Conservation (phyloP, 352 stramenopile genomes). For the Phytophthora cryptogea region DNA sequence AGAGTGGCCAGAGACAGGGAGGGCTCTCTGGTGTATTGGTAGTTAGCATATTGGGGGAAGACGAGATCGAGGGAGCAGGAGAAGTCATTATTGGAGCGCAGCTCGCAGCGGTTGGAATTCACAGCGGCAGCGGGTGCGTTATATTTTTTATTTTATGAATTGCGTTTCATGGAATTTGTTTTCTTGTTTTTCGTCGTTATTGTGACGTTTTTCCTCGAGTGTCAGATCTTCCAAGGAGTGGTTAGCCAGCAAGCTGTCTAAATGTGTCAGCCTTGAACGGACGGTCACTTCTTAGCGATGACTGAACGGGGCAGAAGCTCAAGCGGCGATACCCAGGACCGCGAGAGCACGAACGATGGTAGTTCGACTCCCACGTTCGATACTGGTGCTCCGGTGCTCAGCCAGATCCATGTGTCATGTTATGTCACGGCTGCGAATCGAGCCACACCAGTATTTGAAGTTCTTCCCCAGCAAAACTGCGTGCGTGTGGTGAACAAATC, state of each 20-base stretch:
- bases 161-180: slow-evolving; percentile 19
- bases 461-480: slow-evolving; percentile 46
- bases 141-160: slow-evolving; percentile 44
- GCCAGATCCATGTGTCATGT: slow-evolving; percentile 65
- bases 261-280: slow-evolving; percentile 14
- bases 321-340: neutral
- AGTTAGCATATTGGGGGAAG: slow-evolving; percentile 35
- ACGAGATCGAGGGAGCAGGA: slow-evolving; percentile 21
- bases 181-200: slow-evolving; percentile 9
- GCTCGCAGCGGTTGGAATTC: slow-evolving; percentile 12
- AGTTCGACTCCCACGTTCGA: neutral
- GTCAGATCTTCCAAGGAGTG: too few species aligned
- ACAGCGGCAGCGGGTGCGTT: slow-evolving; percentile 27
- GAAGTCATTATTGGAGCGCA: slow-evolving; percentile 37
- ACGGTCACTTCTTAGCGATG: slow-evolving; percentile 9
- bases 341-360: neutral
- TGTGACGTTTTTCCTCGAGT: too few species aligned
- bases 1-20: slow-evolving; percentile 38
- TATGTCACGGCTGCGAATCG: slow-evolving; percentile 76
- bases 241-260: slow-evolving; percentile 1
- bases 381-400: slow-evolving; percentile 23
- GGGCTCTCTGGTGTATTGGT: slow-evolving; percentile 40
- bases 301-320: slow-evolving; percentile 2
- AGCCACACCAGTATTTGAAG: slow-evolving; percentile 63
- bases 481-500: slow-evolving; percentile 51